Evolutionary conservation across 805 yeast genomes (phyloP).

Genomic region (Metschnikowia rubicola): DNA sequence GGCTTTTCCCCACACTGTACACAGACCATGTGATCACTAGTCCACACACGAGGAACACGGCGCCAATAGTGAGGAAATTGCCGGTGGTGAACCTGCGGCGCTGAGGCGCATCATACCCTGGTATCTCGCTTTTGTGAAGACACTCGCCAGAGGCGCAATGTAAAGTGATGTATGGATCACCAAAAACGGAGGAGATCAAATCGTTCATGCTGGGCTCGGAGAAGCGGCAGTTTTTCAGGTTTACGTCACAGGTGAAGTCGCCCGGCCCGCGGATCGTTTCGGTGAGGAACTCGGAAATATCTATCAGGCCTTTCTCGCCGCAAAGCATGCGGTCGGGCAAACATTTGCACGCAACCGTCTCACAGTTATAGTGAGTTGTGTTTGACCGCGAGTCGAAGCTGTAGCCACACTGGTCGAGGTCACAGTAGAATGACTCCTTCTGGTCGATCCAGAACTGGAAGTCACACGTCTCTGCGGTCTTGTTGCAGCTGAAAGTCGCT

Average conservation of each 20-base stretch:
- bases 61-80: constrained; percentile 45
- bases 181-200: constrained; percentile 83
- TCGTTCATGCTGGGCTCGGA: constrained; percentile 97
- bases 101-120: constrained; percentile 77
- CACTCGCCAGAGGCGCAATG: constrained; percentile 87
- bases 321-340: constrained; percentile 90
- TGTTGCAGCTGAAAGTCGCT: constrained; percentile 86
- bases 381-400: constrained; percentile 60
- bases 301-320: constrained; percentile 91
- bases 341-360: constrained; percentile 78
- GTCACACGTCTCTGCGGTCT: constrained; percentile 61
- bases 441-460: constrained; percentile 97
- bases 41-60: constrained; percentile 41
- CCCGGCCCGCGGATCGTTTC: constrained; percentile 94
- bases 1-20: constrained; percentile 55
- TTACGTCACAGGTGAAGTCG: constrained; percentile 75
- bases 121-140: constrained; percentile 85
- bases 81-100: constrained; percentile 42
- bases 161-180: constrained; percentile 86
- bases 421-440: constrained; percentile 87
- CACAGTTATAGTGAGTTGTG: constrained; percentile 74
- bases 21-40: constrained; percentile 41
- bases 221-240: constrained; percentile 62
- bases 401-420: constrained; percentile 67
- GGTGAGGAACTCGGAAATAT: constrained; percentile 85